Percentiles rank a stretch among this genome's conserved stretches.
Evolutionary conservation across 768 basidiomycete species (phyloP).

Genomic region (Serendipita sp.): DNA sequence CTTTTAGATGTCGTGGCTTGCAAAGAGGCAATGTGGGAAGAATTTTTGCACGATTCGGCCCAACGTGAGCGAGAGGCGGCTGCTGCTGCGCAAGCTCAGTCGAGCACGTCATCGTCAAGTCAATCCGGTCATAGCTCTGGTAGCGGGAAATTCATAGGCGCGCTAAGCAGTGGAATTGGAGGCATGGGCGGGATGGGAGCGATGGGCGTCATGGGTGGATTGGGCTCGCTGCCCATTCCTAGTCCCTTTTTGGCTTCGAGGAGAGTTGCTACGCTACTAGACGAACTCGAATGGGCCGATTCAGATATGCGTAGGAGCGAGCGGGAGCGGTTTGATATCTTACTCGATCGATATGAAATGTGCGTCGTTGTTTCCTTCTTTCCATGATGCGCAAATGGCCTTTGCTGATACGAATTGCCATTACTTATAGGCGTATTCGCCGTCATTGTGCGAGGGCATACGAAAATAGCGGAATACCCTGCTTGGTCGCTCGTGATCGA

Average conservation of each 20-base stretch:
- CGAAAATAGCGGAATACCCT: neutral
- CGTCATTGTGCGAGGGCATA: neutral
- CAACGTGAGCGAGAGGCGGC: neutral
- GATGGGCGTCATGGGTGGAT: neutral
- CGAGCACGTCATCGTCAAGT: neutral
- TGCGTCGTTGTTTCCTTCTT: neutral
- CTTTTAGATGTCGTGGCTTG: conserved; percentile 3
- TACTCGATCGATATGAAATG: conserved; percentile 1
- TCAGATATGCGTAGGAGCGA: conserved; percentile 1
- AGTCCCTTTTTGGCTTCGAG: neutral
- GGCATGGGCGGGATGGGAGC: neutral
- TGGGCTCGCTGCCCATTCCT: neutral
- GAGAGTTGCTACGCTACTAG: neutral
- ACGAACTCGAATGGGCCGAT: conserved; percentile 5
- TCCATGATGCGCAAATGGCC: neutral
- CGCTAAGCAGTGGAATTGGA: neutral
- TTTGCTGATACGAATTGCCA: neutral
- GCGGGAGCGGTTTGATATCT: neutral
- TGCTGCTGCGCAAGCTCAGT: neutral
- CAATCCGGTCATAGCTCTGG: neutral
- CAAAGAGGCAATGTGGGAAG: conserved; percentile 5
- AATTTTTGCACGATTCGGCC: neutral
- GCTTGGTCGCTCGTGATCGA: neutral
- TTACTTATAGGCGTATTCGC: neutral
- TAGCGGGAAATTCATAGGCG: neutral